These are phyloP conservation scores for Kuraishia ogatae DNA, from an alignment of 805 yeast species.

Conservation along the genomic window DNA sequence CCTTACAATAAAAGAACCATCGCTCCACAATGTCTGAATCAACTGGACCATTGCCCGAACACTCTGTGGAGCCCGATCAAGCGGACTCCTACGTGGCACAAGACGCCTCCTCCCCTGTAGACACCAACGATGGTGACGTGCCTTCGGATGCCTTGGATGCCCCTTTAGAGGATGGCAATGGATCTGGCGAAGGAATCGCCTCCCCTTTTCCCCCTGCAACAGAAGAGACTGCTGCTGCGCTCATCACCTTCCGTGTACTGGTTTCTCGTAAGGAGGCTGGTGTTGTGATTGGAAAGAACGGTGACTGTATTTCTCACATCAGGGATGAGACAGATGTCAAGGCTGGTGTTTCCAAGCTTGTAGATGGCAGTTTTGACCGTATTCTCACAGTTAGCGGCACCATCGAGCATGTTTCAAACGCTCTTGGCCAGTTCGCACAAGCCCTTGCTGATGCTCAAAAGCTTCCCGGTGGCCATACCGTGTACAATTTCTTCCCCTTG, in stretches of 20 bases:
- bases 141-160: no score
- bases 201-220: background rate
- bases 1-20: no score
- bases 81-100: no score
- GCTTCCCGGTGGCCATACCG: constrained; percentile 17
- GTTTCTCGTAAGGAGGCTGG: constrained; percentile 86
- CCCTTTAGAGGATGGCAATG: no score
- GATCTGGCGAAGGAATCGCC: background rate
- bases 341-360: constrained; percentile 79
- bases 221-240: background rate
- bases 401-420: constrained; percentile 57
- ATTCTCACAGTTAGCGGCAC: constrained; percentile 74
- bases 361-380: constrained; percentile 75
- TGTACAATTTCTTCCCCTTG: constrained; percentile 49
- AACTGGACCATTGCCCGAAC: no score
- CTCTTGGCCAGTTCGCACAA: constrained; percentile 62
- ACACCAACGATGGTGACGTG: no score
- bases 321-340: constrained; percentile 70
- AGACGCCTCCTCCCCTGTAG: no score
- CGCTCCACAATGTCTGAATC: no score
- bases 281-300: constrained; percentile 80
- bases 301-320: constrained; percentile 66
- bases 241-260: constrained; percentile 42
- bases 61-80: no score
- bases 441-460: constrained; percentile 40